Evolutionary conservation across 2,329 filamentous ascomycete species (phyloP), one percentile per base, ranked within the genome.

Genomic region (Blastomyces silverae): DNA sequence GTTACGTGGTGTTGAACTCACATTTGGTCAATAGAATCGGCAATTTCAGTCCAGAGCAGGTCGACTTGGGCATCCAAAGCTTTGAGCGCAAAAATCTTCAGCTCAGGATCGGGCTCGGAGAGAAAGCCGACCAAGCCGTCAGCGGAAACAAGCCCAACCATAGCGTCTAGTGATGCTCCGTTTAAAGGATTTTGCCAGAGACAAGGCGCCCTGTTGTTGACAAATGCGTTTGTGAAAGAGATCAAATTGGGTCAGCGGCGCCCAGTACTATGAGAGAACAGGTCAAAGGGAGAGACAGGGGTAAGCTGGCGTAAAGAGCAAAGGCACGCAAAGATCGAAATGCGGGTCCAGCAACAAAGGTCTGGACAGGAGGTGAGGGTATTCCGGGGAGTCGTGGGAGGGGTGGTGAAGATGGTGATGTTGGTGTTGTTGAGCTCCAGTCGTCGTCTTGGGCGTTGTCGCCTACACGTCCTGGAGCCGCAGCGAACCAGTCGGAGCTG

Each of bases 61-160:
- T 97, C 92, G 73, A 99, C 96, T 75, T 97, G 90, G 72, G 94
- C 90, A 79, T 99, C 96, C 74, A 99, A 86, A 70, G 91, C 92
- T 81, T 96, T 90, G 70, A 99, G 84, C 70, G 94, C 94, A 77
- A 97, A 99, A 71, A 93, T 87, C 83, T 92, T 92, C 78, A 99
- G 87, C 79, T 96, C 91, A 65, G 90, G 86, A 79, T 97, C 94
- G 72, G 95, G 92, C 76, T 99, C 94, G 70, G 91, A 89, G 68
- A 99, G 86, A 79, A 97, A 97, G 81, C 92, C 93, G 76, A 99
- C 86, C 66, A 99, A 87, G 78, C 94, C 94, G 70, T 91, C 93
- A 70, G 94, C 94, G 71, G 93, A 97, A 74, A 92, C 91, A 76
- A 97, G 85, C 77, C 90, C 91, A 76, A 94, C 90, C 94, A 97